These are phyloP conservation scores for Smittium culicis DNA, from an alignment of 371 early-diverging fungal species.

Conservation along the genomic window DNA sequence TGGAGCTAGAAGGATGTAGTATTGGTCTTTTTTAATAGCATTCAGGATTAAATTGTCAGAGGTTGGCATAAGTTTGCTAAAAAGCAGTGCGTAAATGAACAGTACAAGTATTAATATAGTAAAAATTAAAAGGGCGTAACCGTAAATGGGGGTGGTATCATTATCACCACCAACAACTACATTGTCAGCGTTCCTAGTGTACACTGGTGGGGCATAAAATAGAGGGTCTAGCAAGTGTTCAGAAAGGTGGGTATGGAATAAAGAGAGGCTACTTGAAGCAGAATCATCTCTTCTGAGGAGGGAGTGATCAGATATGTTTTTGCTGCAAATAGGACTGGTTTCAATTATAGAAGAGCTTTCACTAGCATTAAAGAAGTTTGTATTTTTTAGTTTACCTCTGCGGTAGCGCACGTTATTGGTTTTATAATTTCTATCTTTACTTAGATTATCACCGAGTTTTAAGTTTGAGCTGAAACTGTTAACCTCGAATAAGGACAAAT, in stretches of 20 bases:
- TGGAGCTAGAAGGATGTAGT: constrained; percentile 72
- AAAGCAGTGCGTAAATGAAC: constrained; percentile 51
- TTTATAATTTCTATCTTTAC: too few species aligned
- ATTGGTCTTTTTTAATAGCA: constrained; percentile 60
- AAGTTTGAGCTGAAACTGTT: too few species aligned
- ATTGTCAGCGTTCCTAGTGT: constrained; percentile 40
- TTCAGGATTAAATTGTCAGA: constrained; percentile 52
- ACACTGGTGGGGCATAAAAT: constrained; percentile 28
- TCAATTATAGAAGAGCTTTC: too few species aligned
- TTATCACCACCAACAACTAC: constrained; percentile 40
- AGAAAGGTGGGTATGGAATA: constrained; percentile 28
- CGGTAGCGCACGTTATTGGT: too few species aligned
- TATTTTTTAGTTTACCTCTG: too few species aligned
- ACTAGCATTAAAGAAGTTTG: too few species aligned
- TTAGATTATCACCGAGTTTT: too few species aligned
- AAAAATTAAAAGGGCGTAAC: constrained; percentile 44
- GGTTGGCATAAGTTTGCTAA: constrained; percentile 55
- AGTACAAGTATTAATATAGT: constrained; percentile 44
- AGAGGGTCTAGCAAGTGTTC: constrained; percentile 26
- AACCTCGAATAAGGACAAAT: too few species aligned
- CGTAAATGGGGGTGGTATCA: constrained; percentile 58
- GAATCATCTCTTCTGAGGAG: constrained; percentile 26
- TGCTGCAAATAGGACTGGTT: too few species aligned
- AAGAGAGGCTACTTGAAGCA: constrained; percentile 28
- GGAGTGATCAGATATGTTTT: neutral